phyloP scores from a whole-genome alignment of 306 rosid genomes.

The Citrullus colocynthis region DNA sequence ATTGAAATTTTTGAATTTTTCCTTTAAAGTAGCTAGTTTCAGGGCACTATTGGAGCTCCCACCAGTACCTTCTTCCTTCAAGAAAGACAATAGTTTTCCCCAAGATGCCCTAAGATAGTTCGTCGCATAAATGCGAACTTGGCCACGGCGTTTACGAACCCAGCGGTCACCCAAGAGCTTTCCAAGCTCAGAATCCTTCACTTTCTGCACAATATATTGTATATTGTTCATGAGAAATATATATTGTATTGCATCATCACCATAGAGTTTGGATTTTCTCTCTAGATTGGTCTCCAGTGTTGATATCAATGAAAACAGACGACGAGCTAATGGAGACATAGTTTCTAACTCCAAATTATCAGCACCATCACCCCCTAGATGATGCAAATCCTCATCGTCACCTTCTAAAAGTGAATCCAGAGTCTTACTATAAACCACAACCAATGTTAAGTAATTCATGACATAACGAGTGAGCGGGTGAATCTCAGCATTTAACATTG shows the following conservation, averaged over 20 bases:
- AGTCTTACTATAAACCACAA: conserved; percentile 66
- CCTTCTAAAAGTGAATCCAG: conserved; percentile 50
- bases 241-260: conserved; percentile 53
- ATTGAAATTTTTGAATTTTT: conserved; percentile 81
- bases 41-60: conserved; percentile 73
- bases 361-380: conserved; percentile 29
- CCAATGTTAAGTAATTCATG: conserved; percentile 78
- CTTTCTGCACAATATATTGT: conserved; percentile 70
- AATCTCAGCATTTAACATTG: conserved; percentile 65
- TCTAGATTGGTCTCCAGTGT: conserved; percentile 61
- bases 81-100: conserved; percentile 64
- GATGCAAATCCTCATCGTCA: conserved; percentile 33
- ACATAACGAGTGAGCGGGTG: conserved; percentile 90
- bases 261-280: conserved; percentile 69
- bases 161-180: conserved; percentile 78
- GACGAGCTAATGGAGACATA: conserved; percentile 48
- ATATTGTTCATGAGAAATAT: conserved; percentile 85
- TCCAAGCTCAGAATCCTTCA: conserved; percentile 72
- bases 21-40: conserved; percentile 68
- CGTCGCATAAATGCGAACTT: conserved; percentile 68
- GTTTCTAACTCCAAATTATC: conserved; percentile 33
- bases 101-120: conserved; percentile 83
- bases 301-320: conserved; percentile 46
- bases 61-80: conserved; percentile 84
- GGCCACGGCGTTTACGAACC: conserved; percentile 83